Conservation (phyloP, 179 eudicot genomes). For the Beta corolliflora region DNA sequence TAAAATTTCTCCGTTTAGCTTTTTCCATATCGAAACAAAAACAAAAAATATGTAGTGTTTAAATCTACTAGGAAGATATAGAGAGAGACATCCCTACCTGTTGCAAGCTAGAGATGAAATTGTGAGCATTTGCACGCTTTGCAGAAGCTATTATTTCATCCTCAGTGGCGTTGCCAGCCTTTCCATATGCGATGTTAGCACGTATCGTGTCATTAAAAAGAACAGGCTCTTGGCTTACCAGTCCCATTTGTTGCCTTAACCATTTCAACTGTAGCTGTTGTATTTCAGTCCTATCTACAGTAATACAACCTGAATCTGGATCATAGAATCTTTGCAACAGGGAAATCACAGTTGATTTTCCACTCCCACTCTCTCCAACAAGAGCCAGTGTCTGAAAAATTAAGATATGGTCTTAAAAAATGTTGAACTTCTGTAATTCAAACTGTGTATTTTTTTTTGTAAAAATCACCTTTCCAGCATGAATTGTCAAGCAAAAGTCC, state of each 20-base stretch:
- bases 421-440: too few relatives aligned
- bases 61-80: not conserved
- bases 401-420: not conserved
- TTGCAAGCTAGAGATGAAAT: constrained; percentile 28
- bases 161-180: constrained; percentile 30
- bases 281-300: constrained; percentile 28
- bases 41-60: not conserved
- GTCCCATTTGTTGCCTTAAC: constrained; percentile 32
- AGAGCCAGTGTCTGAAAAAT: constrained; percentile 26
- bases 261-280: constrained; percentile 27
- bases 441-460: not conserved
- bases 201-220: constrained; percentile 37
- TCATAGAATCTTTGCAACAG: constrained; percentile 32
- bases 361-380: constrained; percentile 35
- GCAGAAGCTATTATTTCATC: constrained; percentile 30
- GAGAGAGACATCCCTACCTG: constrained; percentile 16
- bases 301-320: constrained; percentile 32
- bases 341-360: constrained; percentile 33
- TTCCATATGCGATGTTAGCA: constrained; percentile 33
- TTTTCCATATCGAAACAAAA: not conserved
- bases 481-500: constrained; percentile 30
- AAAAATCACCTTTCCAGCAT: constrained; percentile 23
- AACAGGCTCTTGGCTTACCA: constrained; percentile 39
- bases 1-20: not conserved
- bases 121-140: constrained; percentile 34